Base-by-base conservation (phyloP, 768 basidiomycete species). In the Pisolithus orientalis region DNA sequence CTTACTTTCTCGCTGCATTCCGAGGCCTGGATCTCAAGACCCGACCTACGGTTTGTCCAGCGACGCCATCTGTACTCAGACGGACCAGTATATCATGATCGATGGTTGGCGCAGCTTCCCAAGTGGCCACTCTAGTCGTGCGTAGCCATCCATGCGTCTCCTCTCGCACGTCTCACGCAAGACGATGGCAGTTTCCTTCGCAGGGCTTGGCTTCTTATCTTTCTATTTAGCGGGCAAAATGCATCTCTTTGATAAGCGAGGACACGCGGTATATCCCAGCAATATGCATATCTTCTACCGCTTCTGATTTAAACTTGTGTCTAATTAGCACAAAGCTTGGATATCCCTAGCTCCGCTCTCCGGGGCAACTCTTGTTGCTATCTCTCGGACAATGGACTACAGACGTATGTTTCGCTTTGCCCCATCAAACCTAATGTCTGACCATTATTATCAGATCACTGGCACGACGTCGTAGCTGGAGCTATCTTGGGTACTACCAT, bases 21-120 rank as follows among this genome's bases (percentile, higher is more conserved):
- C 92, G 5, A 68, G 63, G 28, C 45, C 75, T 0, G 90, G 84
- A 4, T 75, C 87, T 3, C 70, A 68, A 1, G 86, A 96, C 61
- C 80, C 84, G 5, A 63, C 75, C 1, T 95, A 80, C 57, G 87
- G 90, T 0, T 72, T 98, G 7, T 82, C 84, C 0, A 82, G 76
- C n/a, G 80, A 77, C 49, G 75, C 79, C 5, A 83, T 95, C 49
- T 99, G 96, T 68, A 90, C 90, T 1, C 85, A 86, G 59, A 74
- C 80, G 5, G 70, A 88, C 56, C 59, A 65, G 16, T 57, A 62
- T 7, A 76, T 84, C 27, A 66, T 94, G 57, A 71, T 75, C 28
- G 91, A 95, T 69, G 94, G 94, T 1, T 97, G 91, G 74, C 80
- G 89, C 59, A 94, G 91, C 63, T 96, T 97, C 67, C 87, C 87